Evolutionary conservation across 2,329 filamentous ascomycete species (phyloP), one percentile per base, ranked within the genome.

Genomic region (Arthrinium phaeospermum): DNA sequence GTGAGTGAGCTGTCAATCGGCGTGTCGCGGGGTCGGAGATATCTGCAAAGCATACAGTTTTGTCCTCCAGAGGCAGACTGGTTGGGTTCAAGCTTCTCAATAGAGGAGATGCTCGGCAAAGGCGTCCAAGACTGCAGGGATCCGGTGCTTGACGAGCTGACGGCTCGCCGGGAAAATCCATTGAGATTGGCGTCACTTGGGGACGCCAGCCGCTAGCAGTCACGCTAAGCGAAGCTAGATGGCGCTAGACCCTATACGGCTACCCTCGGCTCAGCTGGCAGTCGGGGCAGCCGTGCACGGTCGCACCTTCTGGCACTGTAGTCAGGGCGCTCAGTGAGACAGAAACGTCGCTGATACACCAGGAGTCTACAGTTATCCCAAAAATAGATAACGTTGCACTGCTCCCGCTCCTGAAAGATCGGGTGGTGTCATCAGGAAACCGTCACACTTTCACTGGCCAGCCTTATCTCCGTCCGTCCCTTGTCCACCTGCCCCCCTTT

Each of bases 31-130:
- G 34, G 34, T 64, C 19, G 34, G 57, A 10, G 10, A 12, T 22
- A n/a, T 64, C 30, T 64, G 34, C 30, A 13, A 41, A 64, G 57
- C 57, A 6, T n/a, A 19, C 57, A 41, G 6, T 64, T 64, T 64
- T 64, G 34, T n/a, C 57, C 37, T 64, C 57, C 22, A n/a, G 30
- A 64, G 22, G 22, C 57, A 10, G 53, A 13, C 4, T 14, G 57
- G 57, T 41, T 30, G 57, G 57, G 57, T 37, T 64, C 57, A 64
- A 64, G 57, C 57, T 64, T 64, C 57, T 64, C 57, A 64, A 64
- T 64, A 24, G 57, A 64, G 57, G 57, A 64, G 57, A 64, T 61
- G 46, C 46, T 64, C 57, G 57, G 57, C 57, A 64, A 64, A 64
- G 57, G 57, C 34, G 34, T 37, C 53, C 53, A 61, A 37, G 53